These are phyloP conservation scores for Alnus glutinosa DNA, from an alignment of 306 rosid species.

Conservation along the genomic window DNA sequence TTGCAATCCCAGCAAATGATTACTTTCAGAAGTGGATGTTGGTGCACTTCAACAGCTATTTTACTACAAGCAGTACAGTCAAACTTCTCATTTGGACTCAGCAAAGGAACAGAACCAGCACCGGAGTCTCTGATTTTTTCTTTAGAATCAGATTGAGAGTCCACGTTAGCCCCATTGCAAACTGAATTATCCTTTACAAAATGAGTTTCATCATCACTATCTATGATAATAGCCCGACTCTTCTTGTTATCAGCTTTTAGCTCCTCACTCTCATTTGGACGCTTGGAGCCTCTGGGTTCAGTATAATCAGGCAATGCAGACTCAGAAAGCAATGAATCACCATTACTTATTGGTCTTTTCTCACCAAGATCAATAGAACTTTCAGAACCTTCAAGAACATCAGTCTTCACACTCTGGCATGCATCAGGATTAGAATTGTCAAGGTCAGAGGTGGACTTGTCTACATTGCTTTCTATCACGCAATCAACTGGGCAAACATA, in stretches of 20 bases:
- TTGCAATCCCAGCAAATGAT: slow-evolving; percentile 74
- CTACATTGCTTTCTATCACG: slow-evolving; percentile 35
- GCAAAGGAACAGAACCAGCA: slow-evolving; percentile 40
- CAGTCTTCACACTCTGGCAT: slow-evolving; percentile 31
- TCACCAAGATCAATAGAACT: slow-evolving; percentile 37
- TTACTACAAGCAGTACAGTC: slow-evolving; percentile 69
- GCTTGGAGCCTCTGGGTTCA: slow-evolving; percentile 70
- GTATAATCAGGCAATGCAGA: slow-evolving; percentile 35
- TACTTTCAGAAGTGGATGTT: slow-evolving; percentile 73
- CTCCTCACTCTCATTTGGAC: slow-evolving; percentile 46
- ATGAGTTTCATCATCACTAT: slow-evolving; percentile 43
- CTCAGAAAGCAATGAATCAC: slow-evolving; percentile 32
- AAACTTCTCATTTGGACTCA: slow-evolving; percentile 42
- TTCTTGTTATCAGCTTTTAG: slow-evolving; percentile 52
- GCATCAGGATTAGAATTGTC: slow-evolving; percentile 40
- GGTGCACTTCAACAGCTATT: slow-evolving; percentile 47
- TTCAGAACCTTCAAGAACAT: slow-evolving; percentile 42
- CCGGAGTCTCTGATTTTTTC: slow-evolving; percentile 31
- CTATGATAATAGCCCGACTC: slow-evolving; percentile 39
- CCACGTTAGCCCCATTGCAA: slow-evolving; percentile 26
- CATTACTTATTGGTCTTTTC: slow-evolving; percentile 33
- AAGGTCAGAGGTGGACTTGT: slow-evolving; percentile 30
- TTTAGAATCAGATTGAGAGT: slow-evolving; percentile 36
- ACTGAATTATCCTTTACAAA: slow-evolving; percentile 37
- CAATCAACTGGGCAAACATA: slow-evolving; percentile 37